Evolutionary conservation across 2,329 filamentous ascomycete species (phyloP).

Genomic region (Tolypocladium sp.): DNA sequence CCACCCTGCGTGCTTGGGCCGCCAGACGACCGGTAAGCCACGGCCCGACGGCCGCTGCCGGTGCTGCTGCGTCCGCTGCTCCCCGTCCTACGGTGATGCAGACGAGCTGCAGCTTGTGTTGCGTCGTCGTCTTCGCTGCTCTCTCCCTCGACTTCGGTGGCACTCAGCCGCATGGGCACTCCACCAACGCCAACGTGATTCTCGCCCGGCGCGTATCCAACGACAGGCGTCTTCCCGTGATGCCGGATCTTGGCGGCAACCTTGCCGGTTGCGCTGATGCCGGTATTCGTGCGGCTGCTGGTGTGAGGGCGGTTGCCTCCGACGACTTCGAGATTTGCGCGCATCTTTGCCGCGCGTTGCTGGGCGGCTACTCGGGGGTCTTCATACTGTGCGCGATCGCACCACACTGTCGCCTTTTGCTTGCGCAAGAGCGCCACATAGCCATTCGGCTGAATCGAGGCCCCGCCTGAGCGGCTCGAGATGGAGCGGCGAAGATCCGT

Average conservation of each 20-base stretch:
- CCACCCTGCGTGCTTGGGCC: constrained; percentile 30
- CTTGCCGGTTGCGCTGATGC: constrained; percentile 50
- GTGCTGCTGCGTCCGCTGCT: constrained; percentile 69
- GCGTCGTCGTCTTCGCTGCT: constrained; percentile 69
- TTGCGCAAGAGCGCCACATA: constrained; percentile 95
- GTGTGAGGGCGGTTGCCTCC: constrained; percentile 42
- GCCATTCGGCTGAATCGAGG: constrained; percentile 50
- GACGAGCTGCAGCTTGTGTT: constrained; percentile 28
- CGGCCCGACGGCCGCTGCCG: constrained; percentile 39
- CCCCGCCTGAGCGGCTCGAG: constrained; percentile 63
- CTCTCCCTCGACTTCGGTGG: constrained; percentile 88
- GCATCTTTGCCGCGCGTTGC: constrained; percentile 77
- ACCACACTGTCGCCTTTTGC: constrained; percentile 98
- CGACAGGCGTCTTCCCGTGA: constrained; percentile 69
- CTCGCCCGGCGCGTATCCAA: constrained; percentile 67
- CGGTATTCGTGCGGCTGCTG: constrained; percentile 49
- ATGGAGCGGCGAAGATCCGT: constrained; percentile 65
- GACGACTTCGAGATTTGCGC: constrained; percentile 75
- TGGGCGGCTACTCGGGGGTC: constrained; percentile 77
- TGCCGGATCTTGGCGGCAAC: constrained; percentile 83
- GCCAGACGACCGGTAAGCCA: constrained; percentile 43
- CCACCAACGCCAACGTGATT: constrained; percentile 69
- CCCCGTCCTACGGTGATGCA: constrained; percentile 61
- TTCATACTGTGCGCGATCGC: constrained; percentile 85
- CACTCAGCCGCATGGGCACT: constrained; percentile 83